Base-by-base conservation (phyloP, 1,139 yeast genomes). In the Debaryomyces fabryi region DNA sequence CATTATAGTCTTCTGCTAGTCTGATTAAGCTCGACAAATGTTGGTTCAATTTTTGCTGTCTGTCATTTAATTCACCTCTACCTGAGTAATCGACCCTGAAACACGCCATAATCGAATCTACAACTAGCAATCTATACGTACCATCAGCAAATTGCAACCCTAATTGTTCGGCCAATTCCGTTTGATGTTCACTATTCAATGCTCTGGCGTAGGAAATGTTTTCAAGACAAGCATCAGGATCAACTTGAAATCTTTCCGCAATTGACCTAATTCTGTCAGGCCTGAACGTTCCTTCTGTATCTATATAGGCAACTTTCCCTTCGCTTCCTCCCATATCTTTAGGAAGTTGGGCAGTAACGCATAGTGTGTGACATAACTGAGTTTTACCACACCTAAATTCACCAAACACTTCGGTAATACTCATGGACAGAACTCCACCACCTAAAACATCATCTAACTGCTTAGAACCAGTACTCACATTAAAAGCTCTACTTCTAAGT, bases 301-400 rank as follows among this genome's bases (percentile, higher is more conserved):
- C 86, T 52, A 82, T 77, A 54, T 72, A 81, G 1, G 85, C 85
- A 1, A 79, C 85, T 62, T 81, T 81, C 0, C 86, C 86, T 57
- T 81, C 85, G 1, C 78, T 84, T 2, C 86, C 86, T 4, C 86
- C 86, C 66, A 76, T 61, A 4, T 67, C 69, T 47, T 64, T 72
- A 6, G 85, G 83, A 39, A 82, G 59, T 56, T 82, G 87, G 2
- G 85, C 71, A 1, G 85, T 76, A 2, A 82, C 85, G 60, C 86
- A 82, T 44, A 82, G 60, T 0, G 86, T 81, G 53, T 81, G 86
- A 2, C 85, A 78, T 62, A 82, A 61, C 56, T 82, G 86, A 6
- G 85, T 81, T 59, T 82, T 81, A 45, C 86, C 86, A 52, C 85
- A 81, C 49, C 86, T 67, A 54, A 79, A 82, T 56, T 82, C 86